Base-by-base conservation (phyloP, 2,329 filamentous ascomycete genomes). In the Colletotrichum higginsianum region DNA sequence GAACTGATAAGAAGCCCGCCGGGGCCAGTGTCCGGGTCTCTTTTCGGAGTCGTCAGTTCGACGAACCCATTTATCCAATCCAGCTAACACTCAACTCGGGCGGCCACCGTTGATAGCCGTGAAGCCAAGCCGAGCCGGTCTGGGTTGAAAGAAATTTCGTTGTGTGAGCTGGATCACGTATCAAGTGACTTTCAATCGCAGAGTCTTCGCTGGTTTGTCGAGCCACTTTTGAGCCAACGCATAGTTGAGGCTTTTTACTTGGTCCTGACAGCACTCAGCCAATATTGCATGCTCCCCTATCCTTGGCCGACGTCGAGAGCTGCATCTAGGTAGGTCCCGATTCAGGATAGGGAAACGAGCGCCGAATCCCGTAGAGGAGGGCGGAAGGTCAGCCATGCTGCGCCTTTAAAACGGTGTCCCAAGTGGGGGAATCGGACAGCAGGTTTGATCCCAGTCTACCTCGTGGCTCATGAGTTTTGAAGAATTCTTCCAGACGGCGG, bases 381-480 rank as follows among this genome's bases (percentile, higher is more conserved):
- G 30, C 26, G 26, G 9, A 26, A n/a, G 30, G 46, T 16, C 46
- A 50, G 18, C 35, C 58, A 42, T 52, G 53, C 53, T 57, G 65
- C 58, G 58, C 58, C 52, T 67, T 23, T 38, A 57, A 35, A 35
- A 30, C 61, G 56, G 56, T 57, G 30, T 35, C 62, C 58, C 65
- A 38, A 58, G 42, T n/a, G 50, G 46, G 46, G 26, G 35, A 49
- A 12, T n/a, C 5, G 38, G 46, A 46, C 18, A 12, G 15, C 6
- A n/a, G 57, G 46, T 46, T 63, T 63, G 58, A 71, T 71, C 65
- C 58, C 13, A 44, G 65, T 53, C 42, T 26, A 44, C 46, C 58
- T 35, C 57, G 67, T 67, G 63, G 67, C 57, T 56, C 35, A 47
- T 56, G 49, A 38, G 62, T 57, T 57, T 23, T 42, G 21, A 67